phyloP scores from a whole-genome alignment of 176 grass and related monocot species.

The Dactylis glomerata region DNA sequence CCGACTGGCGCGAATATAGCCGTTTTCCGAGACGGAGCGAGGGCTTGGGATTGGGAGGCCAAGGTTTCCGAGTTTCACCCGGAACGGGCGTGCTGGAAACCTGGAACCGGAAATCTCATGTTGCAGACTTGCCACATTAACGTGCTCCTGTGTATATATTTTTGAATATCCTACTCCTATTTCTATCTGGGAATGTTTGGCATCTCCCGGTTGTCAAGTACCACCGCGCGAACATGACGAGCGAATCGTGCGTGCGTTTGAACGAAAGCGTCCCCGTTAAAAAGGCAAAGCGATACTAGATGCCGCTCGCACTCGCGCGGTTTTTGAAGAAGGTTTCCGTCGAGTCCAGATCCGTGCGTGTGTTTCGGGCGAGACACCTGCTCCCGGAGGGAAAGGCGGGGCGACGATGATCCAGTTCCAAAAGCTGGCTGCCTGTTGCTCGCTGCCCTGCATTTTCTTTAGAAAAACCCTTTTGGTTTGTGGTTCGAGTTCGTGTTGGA shows the following conservation, averaged over 20 bases:
- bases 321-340: not conserved
- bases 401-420: not conserved
- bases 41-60: not conserved
- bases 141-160: not conserved
- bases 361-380: not conserved
- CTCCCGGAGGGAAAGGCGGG: not conserved
- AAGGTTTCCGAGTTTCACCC: not conserved
- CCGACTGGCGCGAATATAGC: not conserved
- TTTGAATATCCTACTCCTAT: not conserved
- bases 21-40: not conserved
- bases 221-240: not conserved
- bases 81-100: not conserved
- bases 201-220: not conserved
- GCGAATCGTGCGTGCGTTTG: not conserved
- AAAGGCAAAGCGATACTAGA: not conserved
- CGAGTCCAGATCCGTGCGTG: not conserved
- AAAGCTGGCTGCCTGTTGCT: not conserved
- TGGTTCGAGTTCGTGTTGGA: not conserved
- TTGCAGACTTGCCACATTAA: not conserved
- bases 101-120: not conserved
- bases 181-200: not conserved
- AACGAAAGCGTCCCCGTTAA: not conserved
- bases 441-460: not conserved
- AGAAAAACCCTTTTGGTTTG: not conserved
- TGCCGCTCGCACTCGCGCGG: not conserved